A percentile compares a stretch with the other conserved stretches of the same genome.
phyloP scores from a whole-genome alignment of 306 rosid genomes.

The Malus asiatica region DNA sequence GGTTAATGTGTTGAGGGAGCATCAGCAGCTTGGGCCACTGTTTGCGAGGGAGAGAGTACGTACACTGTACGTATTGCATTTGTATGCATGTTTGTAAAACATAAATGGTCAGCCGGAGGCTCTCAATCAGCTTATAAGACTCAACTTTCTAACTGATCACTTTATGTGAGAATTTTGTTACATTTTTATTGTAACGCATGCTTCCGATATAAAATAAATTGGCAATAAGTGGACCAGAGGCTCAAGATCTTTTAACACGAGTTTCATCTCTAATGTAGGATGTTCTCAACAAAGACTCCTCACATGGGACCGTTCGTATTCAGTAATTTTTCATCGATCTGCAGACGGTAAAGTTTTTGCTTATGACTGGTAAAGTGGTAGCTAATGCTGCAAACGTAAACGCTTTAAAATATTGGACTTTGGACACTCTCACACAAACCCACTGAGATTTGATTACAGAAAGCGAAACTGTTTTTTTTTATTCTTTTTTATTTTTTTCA shows the following conservation, averaged over 20 bases:
- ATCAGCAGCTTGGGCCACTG: not conserved
- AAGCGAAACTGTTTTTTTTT: no score
- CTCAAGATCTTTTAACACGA: no score
- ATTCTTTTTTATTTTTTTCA: no score
- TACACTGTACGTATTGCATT: not conserved
- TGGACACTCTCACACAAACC: conserved; percentile 20
- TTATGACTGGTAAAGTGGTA: not conserved
- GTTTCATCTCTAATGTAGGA: no score
- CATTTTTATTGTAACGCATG: no score
- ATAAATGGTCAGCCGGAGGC: no score
- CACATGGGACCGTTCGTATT: no score
- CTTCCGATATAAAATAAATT: no score
- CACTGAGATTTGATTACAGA: not conserved
- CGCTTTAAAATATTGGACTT: conserved; percentile 5
- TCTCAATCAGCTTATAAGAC: no score
- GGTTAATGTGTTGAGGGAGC: conserved; percentile 8
- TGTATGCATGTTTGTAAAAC: conserved; percentile 2
- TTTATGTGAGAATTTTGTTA: not conserved
- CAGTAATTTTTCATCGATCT: not conserved
- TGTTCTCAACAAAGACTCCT: no score
- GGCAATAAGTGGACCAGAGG: no score
- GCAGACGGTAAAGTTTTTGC: conserved; percentile 16
- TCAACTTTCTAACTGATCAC: not conserved
- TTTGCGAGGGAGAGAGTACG: conserved; percentile 1
- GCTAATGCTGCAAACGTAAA: conserved; percentile 14